Conservation (phyloP, 176 grass and related monocot species). For the Aegilops umbellulata region DNA sequence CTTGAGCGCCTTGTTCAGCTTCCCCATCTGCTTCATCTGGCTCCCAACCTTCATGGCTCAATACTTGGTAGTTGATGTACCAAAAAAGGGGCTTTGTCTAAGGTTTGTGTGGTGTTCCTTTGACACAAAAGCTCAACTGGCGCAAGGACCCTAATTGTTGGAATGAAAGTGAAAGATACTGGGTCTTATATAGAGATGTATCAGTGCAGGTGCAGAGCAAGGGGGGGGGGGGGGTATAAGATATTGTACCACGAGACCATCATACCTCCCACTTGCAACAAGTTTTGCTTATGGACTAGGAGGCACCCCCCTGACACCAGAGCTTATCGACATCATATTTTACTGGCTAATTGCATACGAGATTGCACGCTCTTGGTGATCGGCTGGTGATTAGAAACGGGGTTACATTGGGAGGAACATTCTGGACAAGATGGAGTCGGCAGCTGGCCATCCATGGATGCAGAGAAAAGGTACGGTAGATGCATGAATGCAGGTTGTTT, state of each 20-base stretch:
- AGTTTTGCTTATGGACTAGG: constrained; percentile 10
- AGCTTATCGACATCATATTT: background rate
- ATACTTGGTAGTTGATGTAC: background rate
- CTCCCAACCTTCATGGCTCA: constrained; percentile 31
- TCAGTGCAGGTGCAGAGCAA: background rate
- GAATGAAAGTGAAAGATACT: background rate
- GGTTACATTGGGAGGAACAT: background rate
- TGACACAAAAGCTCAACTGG: background rate
- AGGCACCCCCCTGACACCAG: constrained; percentile 6
- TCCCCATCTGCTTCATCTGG: constrained; percentile 40
- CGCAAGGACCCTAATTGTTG: background rate
- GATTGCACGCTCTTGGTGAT: background rate
- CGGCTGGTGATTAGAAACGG: background rate
- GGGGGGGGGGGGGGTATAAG: background rate
- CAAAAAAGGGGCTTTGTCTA: background rate
- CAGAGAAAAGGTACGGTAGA: background rate
- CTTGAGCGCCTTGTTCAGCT: constrained; percentile 42
- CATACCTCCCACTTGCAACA: constrained; percentile 38
- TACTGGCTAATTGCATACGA: background rate
- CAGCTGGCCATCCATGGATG: constrained; percentile 11
- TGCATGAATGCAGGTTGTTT: constrained; percentile 34
- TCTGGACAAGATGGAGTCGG: background rate
- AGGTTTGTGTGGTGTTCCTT: background rate
- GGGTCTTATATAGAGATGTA: constrained; percentile 18
- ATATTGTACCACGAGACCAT: constrained; percentile 22